Evolutionary conservation across 139 green algal species (phyloP), one percentile per base, ranked within the genome.

Genomic region (Pleodorina starrii): DNA sequence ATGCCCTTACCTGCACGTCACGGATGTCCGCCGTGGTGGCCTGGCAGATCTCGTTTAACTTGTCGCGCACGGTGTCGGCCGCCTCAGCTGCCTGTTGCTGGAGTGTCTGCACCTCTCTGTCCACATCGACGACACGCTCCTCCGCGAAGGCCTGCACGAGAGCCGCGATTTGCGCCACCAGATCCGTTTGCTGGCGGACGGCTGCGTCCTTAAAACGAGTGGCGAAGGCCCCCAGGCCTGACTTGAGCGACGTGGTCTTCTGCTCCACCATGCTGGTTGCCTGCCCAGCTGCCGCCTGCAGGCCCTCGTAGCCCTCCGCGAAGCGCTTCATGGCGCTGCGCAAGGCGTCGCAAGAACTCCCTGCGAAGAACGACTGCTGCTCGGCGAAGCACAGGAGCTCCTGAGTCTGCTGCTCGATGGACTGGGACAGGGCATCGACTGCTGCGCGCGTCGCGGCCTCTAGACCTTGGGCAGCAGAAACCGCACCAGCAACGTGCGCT

Each of bases 351-450:
- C 60, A 74, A n/a, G n/a, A 68, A 27, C n/a, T 57, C 4, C 40
- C 77, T 21, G 72, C 32, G 1, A 27, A 82, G 2, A 40, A 79
- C 5, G 71, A 84, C 82, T 91, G 86, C 84, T 93, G 38, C 5
- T 91, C 40, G 0, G 90, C 71, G 84, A 95, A 94, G 3, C 44
- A 43, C 69, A 87, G 68, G 36, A 96, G 35, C 68, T 92, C 84
- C 12, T 66, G 73, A 7, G 83, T 57, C 36, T 93, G 82, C 57
- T 90, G 72, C 60, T 92, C 51, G 36, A 92, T 68, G 10, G 84
- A 92, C 35, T 38, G 38, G 3, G 38, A 72, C 35, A 94, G 85
- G 25, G 50, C 78, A 29, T 90, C 44, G 10, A 94, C 57, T 1
- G 92, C 90, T 6, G 44, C 21, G 7, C 79, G 57, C 5, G 54